Percentiles rank a stretch among this genome's conserved stretches.
Evolutionary conservation across 2,329 filamentous ascomycete genomes (phyloP).

Genomic region (Pseudopithomyces chartarum): DNA sequence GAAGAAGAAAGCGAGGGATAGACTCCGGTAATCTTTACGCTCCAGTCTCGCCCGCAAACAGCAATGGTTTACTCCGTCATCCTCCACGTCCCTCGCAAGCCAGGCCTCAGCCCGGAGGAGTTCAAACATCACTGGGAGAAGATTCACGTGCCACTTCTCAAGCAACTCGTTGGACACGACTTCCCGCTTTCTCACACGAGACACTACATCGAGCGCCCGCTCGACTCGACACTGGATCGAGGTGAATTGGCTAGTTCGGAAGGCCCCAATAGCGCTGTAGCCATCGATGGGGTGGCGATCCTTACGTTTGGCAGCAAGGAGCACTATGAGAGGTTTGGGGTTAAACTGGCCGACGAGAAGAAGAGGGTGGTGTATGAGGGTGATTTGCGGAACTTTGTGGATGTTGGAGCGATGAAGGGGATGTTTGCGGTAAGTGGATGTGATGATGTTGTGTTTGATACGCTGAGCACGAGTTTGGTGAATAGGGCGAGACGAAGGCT

Average conservation of each 20-base stretch:
- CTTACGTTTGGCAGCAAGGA: slow-evolving; percentile 23
- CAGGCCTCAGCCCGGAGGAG: slow-evolving; percentile 16
- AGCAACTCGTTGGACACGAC: slow-evolving; percentile 20
- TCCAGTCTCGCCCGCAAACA: background rate
- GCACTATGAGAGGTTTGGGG: slow-evolving; percentile 24
- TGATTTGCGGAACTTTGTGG: slow-evolving; percentile 21
- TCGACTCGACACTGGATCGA: background rate
- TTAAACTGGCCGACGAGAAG: slow-evolving; percentile 13
- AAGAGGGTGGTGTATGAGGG: slow-evolving; percentile 9
- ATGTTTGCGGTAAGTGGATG: slow-evolving; percentile 13
- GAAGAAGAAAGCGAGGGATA: background rate
- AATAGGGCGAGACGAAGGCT: slow-evolving; percentile 15
- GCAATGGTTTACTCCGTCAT: slow-evolving; percentile 26
- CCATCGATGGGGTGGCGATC: slow-evolving; percentile 23
- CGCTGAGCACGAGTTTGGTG: no score
- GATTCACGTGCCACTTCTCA: slow-evolving; percentile 26
- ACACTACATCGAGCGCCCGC: slow-evolving; percentile 24
- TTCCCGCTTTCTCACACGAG: slow-evolving; percentile 28
- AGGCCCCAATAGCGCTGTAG: slow-evolving; percentile 4
- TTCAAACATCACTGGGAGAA: slow-evolving; percentile 33
- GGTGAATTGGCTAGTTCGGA: slow-evolving; percentile 3
- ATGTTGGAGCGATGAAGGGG: slow-evolving; percentile 14
- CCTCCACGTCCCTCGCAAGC: slow-evolving; percentile 24
- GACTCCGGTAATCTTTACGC: background rate
- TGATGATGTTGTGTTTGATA: background rate